Evolutionary conservation across 2,329 filamentous ascomycete genomes (phyloP).

Genomic region (Colletotrichum echinochloae): DNA sequence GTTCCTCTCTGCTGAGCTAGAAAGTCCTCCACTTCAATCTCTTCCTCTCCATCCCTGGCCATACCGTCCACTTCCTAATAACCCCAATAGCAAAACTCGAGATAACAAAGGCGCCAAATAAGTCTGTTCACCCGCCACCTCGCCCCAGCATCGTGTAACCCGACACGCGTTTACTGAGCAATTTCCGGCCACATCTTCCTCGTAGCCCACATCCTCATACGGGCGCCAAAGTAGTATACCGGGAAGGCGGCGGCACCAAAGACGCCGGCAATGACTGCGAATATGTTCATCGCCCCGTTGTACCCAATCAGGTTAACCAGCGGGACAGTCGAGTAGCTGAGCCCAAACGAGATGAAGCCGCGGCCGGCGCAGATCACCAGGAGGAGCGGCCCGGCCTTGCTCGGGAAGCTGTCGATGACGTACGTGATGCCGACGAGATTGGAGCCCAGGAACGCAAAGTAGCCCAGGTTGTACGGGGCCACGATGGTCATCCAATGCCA

Average conservation of each 20-base stretch:
- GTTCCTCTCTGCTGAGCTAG: too few relatives aligned
- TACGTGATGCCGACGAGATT: slow-evolving; percentile 47
- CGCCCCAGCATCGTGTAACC: too few relatives aligned
- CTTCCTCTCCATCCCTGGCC: too few relatives aligned
- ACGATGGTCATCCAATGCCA: slow-evolving; percentile 43
- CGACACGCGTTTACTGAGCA: background rate
- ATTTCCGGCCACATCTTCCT: slow-evolving; percentile 23
- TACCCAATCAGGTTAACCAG: slow-evolving; percentile 42
- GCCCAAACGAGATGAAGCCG: slow-evolving; percentile 45
- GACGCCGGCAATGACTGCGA: slow-evolving; percentile 42
- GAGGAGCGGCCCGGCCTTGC: slow-evolving; percentile 45
- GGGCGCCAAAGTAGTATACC: slow-evolving; percentile 9
- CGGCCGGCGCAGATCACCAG: slow-evolving; percentile 45
- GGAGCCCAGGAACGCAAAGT: slow-evolving; percentile 46
- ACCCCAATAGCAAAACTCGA: too few relatives aligned
- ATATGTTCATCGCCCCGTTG: slow-evolving; percentile 43
- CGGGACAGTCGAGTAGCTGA: slow-evolving; percentile 44
- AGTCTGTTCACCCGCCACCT: too few relatives aligned
- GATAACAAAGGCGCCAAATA: too few relatives aligned
- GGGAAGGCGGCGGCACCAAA: slow-evolving; percentile 18
- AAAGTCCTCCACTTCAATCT: too few relatives aligned
- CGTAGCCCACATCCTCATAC: slow-evolving; percentile 17
- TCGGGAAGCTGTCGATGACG: slow-evolving; percentile 46
- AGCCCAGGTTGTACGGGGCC: slow-evolving; percentile 40
- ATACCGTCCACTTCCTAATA: too few relatives aligned